These are phyloP conservation scores for Coemansia sp. DNA, from an alignment of 192 early-diverging fungal species.

Conservation along the genomic window DNA sequence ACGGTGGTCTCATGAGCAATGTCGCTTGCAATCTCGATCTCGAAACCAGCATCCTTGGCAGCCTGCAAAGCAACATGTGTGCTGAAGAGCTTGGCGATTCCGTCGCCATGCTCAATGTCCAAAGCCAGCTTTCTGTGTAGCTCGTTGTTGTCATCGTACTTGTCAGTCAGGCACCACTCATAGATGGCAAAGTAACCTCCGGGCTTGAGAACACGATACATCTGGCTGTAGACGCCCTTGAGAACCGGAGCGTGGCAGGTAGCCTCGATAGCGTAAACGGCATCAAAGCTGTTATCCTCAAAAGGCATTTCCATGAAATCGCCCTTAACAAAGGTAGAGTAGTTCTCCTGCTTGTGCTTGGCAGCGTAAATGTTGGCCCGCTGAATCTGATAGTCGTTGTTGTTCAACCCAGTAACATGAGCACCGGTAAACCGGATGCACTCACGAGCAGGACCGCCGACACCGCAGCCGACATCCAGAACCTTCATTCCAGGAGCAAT, in stretches of 20 bases:
- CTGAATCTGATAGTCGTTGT: slow-evolving; percentile 92
- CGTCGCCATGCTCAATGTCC: slow-evolving; percentile 89
- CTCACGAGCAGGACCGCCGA: slow-evolving; percentile 94
- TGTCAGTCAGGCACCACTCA: slow-evolving; percentile 93
- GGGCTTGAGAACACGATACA: slow-evolving; percentile 91
- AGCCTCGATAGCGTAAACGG: slow-evolving; percentile 96
- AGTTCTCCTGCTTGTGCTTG: slow-evolving; percentile 62
- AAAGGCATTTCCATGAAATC: slow-evolving; percentile 92
- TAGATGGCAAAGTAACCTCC: slow-evolving; percentile 90
- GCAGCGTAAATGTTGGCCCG: slow-evolving; percentile 73
- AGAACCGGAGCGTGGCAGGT: slow-evolving; percentile 85
- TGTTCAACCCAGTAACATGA: slow-evolving; percentile 90
- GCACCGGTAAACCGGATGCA: slow-evolving; percentile 88
- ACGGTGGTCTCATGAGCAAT: slow-evolving; percentile 58
- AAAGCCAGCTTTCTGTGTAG: slow-evolving; percentile 74
- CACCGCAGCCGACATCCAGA: slow-evolving; percentile 94
- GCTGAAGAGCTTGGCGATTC: slow-evolving; percentile 83
- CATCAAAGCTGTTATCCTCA: slow-evolving; percentile 75
- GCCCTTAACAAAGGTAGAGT: slow-evolving; percentile 73
- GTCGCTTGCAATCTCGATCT: slow-evolving; percentile 68
- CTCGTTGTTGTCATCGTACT: slow-evolving; percentile 75
- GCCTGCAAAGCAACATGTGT: slow-evolving; percentile 73
- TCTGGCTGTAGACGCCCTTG: slow-evolving; percentile 83
- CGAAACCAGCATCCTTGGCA: slow-evolving; percentile 84
- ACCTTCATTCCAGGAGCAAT: slow-evolving; percentile 71